A percentile compares a stretch with the other conserved stretches of the same genome.
Conservation (phyloP, 331 rosid genomes). For the Acacia concinna region DNA sequence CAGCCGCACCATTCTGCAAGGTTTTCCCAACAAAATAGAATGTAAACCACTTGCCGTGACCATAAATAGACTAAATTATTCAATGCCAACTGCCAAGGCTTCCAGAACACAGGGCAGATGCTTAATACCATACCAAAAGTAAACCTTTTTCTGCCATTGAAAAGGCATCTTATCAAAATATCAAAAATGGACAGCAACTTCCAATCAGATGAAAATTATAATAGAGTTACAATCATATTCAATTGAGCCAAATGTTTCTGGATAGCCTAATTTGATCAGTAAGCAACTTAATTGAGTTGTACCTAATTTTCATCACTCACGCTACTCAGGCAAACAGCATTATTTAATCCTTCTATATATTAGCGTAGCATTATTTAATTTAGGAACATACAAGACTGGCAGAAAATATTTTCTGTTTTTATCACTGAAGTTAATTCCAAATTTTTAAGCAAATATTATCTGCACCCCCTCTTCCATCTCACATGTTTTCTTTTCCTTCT, state of each 20-base stretch:
- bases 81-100: not conserved
- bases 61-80: slow-evolving; percentile 19
- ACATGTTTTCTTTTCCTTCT: not conserved
- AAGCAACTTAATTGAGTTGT: not conserved
- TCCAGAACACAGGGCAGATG: not conserved
- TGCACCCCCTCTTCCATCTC: not conserved
- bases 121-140: not conserved
- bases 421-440: not conserved
- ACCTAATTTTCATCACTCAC: not conserved
- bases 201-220: slow-evolving; percentile 13
- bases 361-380: not conserved
- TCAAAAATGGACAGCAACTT: not conserved
- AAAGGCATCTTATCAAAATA: not conserved
- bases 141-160: not conserved
- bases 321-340: not conserved
- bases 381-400: not conserved
- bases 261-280: not conserved
- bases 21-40: slow-evolving; percentile 24
- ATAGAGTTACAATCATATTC: not conserved
- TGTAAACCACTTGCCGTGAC: not conserved
- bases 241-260: not conserved
- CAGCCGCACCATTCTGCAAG: slow-evolving; percentile 66
- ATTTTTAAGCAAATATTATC: not conserved
- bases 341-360: not conserved
- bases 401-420: not conserved